phyloP scores from a whole-genome alignment of 768 basidiomycete species.

The Rubroboletus pulcherrimus region DNA sequence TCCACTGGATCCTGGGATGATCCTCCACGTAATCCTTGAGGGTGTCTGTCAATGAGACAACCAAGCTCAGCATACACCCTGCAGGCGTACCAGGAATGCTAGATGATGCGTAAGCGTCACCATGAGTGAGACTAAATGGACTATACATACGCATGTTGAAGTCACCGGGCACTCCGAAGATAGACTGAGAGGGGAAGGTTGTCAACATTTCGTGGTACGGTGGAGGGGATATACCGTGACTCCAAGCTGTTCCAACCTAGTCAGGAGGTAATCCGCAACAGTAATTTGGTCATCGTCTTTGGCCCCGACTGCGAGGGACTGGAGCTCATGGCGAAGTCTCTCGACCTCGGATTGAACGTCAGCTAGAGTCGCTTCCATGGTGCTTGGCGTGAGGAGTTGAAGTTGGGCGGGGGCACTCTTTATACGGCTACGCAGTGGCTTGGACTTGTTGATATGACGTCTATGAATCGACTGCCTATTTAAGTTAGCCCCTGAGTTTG shows the following conservation, averaged over 20 bases:
- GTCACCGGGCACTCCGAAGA: slow-evolving; percentile 88
- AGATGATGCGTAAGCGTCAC: neutral
- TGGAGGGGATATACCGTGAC: slow-evolving; percentile 45
- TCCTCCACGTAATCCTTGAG: slow-evolving; percentile 78
- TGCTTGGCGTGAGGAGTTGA: neutral
- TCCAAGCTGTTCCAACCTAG: slow-evolving; percentile 59
- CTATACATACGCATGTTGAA: slow-evolving; percentile 60
- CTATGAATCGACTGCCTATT: neutral
- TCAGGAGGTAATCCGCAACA: slow-evolving; percentile 58
- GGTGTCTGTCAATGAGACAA: neutral
- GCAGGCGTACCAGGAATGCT: slow-evolving; percentile 29
- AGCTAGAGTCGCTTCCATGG: slow-evolving; percentile 13
- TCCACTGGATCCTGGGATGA: slow-evolving; percentile 73
- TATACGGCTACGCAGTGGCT: neutral
- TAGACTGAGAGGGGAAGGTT: slow-evolving; percentile 40
- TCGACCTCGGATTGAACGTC: slow-evolving; percentile 43
- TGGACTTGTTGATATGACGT: neutral
- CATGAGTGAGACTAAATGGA: neutral
- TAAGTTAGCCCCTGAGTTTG: slow-evolving; percentile 1
- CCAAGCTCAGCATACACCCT: neutral
- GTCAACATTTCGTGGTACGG: neutral
- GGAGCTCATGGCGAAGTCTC: slow-evolving; percentile 45
- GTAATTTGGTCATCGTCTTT: slow-evolving; percentile 42
- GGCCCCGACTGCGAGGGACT: slow-evolving; percentile 33
- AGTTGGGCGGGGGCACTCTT: neutral